Base-by-base conservation (phyloP, 2,329 filamentous ascomycete genomes). In the Fusarium hainanense region DNA sequence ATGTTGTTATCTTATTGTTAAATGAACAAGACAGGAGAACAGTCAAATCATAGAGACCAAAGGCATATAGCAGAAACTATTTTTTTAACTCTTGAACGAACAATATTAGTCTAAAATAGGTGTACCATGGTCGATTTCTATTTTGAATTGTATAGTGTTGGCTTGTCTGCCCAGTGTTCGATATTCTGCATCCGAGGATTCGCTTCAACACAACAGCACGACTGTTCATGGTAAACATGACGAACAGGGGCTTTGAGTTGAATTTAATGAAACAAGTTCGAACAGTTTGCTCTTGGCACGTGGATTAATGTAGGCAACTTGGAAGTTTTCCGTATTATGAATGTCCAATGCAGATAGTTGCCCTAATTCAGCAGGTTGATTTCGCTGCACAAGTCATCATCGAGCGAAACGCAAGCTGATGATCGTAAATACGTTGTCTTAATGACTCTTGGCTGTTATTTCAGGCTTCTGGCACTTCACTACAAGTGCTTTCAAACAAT, bases 51-150 rank as follows among this genome's bases (percentile, higher is more conserved):
- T 27, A n/a, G 27, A 40, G 10, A 7, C 12, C 12, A 20, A 49
- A 23, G 14, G 28, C 7, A 13, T 13, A 12, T 37, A 10, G 34
- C 34, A 37, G 34, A 37, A 37, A n/a, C 10, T 12, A n/a, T 37
- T n/a, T 12, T 12, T 5, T 37, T 6, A 6, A 37, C 7, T n/a
- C 18, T n/a, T 37, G 6, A 7, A 3, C 5, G 34, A 37, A 7
- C 3, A 6, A 12, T n/a, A 12, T 4, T n/a, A 37, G 0, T n/a
- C 10, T 12, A n/a, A 37, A 6, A 3, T n/a, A 37, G 3, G 10
- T 4, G 18, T 12, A n/a, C 6, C 18, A 37, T 37, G 18, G 10
- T 7, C 4, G 7, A 12, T 37, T 7, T 4, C 9, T n/a, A 37
- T 37, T 12, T 6, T 7, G 3, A 37, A 37, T 11, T 27, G 20